phyloP scores from a whole-genome alignment of 1,139 yeast species.

The Scheffersomyces stambukii region DNA sequence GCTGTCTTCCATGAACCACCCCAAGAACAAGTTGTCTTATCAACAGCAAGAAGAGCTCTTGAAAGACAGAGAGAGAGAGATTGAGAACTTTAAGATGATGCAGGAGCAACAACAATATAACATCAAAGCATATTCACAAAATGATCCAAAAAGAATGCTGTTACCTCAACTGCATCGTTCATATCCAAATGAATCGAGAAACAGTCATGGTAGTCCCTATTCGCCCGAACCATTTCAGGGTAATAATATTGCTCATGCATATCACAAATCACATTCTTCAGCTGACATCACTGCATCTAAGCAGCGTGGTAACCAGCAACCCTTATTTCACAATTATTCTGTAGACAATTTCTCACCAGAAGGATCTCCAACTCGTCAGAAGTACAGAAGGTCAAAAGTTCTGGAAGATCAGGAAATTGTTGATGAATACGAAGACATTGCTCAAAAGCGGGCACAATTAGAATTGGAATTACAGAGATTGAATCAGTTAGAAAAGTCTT shows the following conservation, averaged over 20 bases:
- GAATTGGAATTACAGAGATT: slow-evolving; percentile 38
- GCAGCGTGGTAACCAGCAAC: slow-evolving; percentile 1
- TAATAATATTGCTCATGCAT: neutral
- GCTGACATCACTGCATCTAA: slow-evolving; percentile 4
- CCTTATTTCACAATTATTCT: slow-evolving; percentile 20
- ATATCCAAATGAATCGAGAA: neutral
- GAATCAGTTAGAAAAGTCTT: slow-evolving; percentile 29
- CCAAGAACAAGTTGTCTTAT: slow-evolving; percentile 15
- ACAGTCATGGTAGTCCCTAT: too few species aligned
- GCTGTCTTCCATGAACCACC: slow-evolving; percentile 18
- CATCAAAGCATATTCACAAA: slow-evolving; percentile 16
- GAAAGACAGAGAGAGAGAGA: slow-evolving; percentile 25
- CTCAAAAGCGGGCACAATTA: slow-evolving; percentile 33
- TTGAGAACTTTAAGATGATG: slow-evolving; percentile 26
- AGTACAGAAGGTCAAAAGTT: slow-evolving; percentile 1
- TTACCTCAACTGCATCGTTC: slow-evolving; percentile 9
- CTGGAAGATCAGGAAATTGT: slow-evolving; percentile 10
- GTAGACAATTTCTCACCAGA: slow-evolving; percentile 26
- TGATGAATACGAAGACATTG: slow-evolving; percentile 27
- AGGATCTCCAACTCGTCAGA: slow-evolving; percentile 15
- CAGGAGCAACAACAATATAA: slow-evolving; percentile 32
- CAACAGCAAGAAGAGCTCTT: slow-evolving; percentile 16
- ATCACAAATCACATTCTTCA: slow-evolving; percentile 6
- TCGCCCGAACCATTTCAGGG: neutral
- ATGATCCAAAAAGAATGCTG: slow-evolving; percentile 16